Percentiles rank a stretch among this genome's conserved stretches.
Conservation (phyloP, 495 filamentous ascomycete genomes). For the Cryomyces minteri region DNA sequence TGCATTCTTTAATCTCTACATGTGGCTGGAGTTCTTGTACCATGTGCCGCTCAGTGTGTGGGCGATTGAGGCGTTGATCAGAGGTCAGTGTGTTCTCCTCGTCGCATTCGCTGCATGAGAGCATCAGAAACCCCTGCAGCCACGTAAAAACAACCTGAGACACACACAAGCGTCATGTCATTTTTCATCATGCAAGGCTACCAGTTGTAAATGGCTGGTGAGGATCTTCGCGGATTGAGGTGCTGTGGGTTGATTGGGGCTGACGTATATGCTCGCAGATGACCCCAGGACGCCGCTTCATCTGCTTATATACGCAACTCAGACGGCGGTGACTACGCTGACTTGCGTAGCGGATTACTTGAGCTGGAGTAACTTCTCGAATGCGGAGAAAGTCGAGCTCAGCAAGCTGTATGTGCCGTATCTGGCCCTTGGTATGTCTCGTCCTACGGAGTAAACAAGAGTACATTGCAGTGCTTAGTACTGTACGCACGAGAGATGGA, state of each 20-base stretch:
- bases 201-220: too few relatives aligned
- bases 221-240: too few relatives aligned
- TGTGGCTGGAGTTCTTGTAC: constrained; percentile 49
- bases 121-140: background rate
- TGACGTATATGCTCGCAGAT: constrained; percentile 20
- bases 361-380: constrained; percentile 15
- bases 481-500: too few relatives aligned
- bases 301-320: constrained; percentile 47
- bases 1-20: constrained; percentile 51
- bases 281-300: constrained; percentile 41
- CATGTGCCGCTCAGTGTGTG: constrained; percentile 52
- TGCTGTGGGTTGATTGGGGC: too few relatives aligned
- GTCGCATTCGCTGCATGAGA: background rate
- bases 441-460: too few relatives aligned
- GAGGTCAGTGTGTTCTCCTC: constrained; percentile 22
- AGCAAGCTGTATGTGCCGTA: constrained; percentile 53
- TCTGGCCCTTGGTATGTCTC: constrained; percentile 47
- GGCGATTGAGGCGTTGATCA: constrained; percentile 32
- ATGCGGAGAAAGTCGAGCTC: constrained; percentile 33
- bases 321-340: constrained; percentile 53
- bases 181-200: too few relatives aligned
- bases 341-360: constrained; percentile 45
- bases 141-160: too few relatives aligned
- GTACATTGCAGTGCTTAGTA: too few relatives aligned
- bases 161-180: too few relatives aligned